Evolutionary conservation across 257 asterid species (phyloP).

Genomic region (Prunella vulgaris): DNA sequence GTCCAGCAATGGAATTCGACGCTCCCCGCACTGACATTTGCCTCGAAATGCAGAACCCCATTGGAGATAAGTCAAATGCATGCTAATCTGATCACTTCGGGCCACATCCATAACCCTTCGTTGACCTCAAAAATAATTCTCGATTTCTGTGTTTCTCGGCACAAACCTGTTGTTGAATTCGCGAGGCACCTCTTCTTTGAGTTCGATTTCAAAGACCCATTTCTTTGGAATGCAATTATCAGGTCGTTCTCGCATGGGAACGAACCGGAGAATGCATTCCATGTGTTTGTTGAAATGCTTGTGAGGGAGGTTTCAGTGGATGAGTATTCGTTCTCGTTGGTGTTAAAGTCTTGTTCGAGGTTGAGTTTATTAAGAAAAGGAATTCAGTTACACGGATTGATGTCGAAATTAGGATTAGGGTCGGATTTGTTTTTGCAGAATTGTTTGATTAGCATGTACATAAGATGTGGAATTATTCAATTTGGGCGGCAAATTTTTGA

Average conservation of each 20-base stretch:
- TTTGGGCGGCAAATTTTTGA: slow-evolving; percentile 56
- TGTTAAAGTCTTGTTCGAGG: slow-evolving; percentile 64
- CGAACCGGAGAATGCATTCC: slow-evolving; percentile 52
- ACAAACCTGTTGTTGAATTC: slow-evolving; percentile 39
- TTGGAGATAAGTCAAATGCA: slow-evolving; percentile 54
- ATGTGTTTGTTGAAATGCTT: slow-evolving; percentile 62
- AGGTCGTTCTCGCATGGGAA: slow-evolving; percentile 55
- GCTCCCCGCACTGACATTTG: slow-evolving; percentile 28
- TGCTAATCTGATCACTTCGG: slow-evolving; percentile 61
- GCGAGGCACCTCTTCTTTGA: slow-evolving; percentile 50
- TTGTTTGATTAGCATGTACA: slow-evolving; percentile 57
- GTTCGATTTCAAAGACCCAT: slow-evolving; percentile 38
- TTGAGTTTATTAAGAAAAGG: slow-evolving; percentile 36
- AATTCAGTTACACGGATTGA: slow-evolving; percentile 73
- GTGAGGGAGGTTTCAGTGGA: slow-evolving; percentile 56
- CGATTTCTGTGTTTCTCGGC: slow-evolving; percentile 39
- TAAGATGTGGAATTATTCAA: slow-evolving; percentile 48
- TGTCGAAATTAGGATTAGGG: slow-evolving; percentile 54
- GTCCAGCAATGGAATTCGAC: slow-evolving; percentile 52
- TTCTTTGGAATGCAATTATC: slow-evolving; percentile 68
- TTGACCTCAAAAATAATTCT: slow-evolving; percentile 53
- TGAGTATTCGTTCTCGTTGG: slow-evolving; percentile 63
- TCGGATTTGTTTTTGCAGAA: slow-evolving; percentile 55
- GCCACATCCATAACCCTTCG: slow-evolving; percentile 43
- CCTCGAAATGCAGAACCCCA: slow-evolving; percentile 59